Percentiles rank a stretch among this genome's conserved stretches.
Evolutionary conservation across 1,139 yeast species (phyloP).

Genomic region (Diutina pseudorugosa): DNA sequence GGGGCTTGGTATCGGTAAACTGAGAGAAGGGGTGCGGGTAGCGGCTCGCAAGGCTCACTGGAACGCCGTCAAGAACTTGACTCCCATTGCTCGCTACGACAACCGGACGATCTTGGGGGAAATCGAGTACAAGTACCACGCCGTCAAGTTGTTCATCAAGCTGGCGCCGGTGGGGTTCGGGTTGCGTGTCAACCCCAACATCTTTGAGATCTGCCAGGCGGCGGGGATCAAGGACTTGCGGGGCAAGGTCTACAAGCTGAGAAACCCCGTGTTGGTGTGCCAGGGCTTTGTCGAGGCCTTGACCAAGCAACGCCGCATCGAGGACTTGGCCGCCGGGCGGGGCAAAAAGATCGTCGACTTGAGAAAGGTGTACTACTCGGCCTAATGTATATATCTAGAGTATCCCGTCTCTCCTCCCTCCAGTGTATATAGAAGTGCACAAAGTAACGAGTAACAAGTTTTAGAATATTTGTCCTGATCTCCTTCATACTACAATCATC

Average conservation of each 20-base stretch:
- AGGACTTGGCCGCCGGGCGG: slow-evolving; percentile 81
- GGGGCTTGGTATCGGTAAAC: slow-evolving; percentile 94
- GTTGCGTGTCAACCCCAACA: slow-evolving; percentile 79
- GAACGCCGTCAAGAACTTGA: slow-evolving; percentile 84
- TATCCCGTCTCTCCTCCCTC: too few relatives aligned
- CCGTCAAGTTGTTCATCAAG: slow-evolving; percentile 69
- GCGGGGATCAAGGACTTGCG: slow-evolving; percentile 92
- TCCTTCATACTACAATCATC: too few relatives aligned
- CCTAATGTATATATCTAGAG: slow-evolving; percentile 11
- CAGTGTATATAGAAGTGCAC: too few relatives aligned
- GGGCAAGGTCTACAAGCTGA: slow-evolving; percentile 82
- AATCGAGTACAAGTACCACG: slow-evolving; percentile 74
- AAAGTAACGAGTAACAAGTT: too few relatives aligned
- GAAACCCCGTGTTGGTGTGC: slow-evolving; percentile 91
- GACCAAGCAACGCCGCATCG: slow-evolving; percentile 66
- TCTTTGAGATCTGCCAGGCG: slow-evolving; percentile 85
- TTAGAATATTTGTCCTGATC: too few relatives aligned
- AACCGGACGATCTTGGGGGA: slow-evolving; percentile 85
- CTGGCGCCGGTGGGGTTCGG: slow-evolving; percentile 95
- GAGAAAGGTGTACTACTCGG: slow-evolving; percentile 76
- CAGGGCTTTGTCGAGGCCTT: slow-evolving; percentile 87
- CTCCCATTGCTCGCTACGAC: slow-evolving; percentile 76
- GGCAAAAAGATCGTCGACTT: slow-evolving; percentile 94
- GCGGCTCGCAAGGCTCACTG: slow-evolving; percentile 85
- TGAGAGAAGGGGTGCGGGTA: slow-evolving; percentile 61